Evolutionary conservation across 331 rosid species (phyloP), one percentile per base, ranked within the genome.

Genomic region (Pyrus hybrid): DNA sequence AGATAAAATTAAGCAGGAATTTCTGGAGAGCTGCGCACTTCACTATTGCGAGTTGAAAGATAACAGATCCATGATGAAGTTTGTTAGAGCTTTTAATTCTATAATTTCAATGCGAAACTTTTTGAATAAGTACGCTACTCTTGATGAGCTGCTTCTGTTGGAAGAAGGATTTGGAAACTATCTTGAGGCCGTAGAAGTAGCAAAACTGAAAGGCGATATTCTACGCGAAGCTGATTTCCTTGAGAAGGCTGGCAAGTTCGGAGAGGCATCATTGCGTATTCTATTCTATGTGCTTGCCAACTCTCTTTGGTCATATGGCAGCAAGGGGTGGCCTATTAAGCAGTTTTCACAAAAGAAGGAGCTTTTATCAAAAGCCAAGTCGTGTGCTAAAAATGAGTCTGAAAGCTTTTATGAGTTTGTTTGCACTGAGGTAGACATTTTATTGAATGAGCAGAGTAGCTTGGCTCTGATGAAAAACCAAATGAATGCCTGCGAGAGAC

Each of bases 271-370:
- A 43, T 74, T 18, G 28, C 87, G 74, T 6, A 13, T 87, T 58
- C 70, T 90, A 7, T 70, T 74, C 5, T 82, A 84, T 57, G 89
- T 87, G 57, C 78, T 87, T 51, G 80, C 76, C 35, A 85, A 76
- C 68, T 93, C 97, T 77, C 83, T 88, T 65, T 93, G 97, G 97
- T 82, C 86, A 37, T 61, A 67, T 8, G 91, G 85, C 76, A 73
- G 87, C 73, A 73, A 75, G 66, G 96, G 89, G 20, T 93, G 97
- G 97, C 97, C 96, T 5, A 53, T 93, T 13, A 83, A 85, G 79
- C 67, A 29, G 67, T 93, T 88, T 83, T 11, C 80, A 53, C 47
- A 62, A 12, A 89, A 83, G 85, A 62, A 9, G 5, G 85, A 76
- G 51, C 85, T 90, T 54, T 75, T 93, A 74, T 43, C 6, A 14